phyloP scores from a whole-genome alignment of 257 asterid genomes.

The Scutellaria minor region DNA sequence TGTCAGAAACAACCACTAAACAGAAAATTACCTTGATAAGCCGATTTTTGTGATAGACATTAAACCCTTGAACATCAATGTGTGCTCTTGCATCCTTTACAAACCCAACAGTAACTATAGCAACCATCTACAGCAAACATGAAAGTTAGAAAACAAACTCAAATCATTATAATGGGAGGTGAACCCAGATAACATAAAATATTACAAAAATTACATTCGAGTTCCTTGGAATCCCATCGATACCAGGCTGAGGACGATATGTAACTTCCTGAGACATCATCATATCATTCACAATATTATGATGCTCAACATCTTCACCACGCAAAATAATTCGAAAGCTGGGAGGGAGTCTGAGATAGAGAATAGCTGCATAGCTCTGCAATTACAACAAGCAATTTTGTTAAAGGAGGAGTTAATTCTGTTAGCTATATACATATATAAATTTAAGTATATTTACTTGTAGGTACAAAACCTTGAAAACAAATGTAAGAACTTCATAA shows the following conservation, averaged over 20 bases:
- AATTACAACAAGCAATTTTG: constrained; percentile 38
- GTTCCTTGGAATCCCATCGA: constrained; percentile 70
- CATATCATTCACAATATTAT: constrained; percentile 95
- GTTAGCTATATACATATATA: not conserved
- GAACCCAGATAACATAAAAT: constrained; percentile 9
- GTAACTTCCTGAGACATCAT: constrained; percentile 91
- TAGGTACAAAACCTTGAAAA: not conserved
- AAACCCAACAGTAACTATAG: constrained; percentile 88
- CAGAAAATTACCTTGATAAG: constrained; percentile 77
- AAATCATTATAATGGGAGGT: constrained; percentile 26
- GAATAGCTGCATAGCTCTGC: constrained; percentile 95
- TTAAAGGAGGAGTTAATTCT: not conserved
- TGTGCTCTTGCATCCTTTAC: constrained; percentile 94
- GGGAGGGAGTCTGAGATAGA: constrained; percentile 87
- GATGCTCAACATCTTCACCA: constrained; percentile 93
- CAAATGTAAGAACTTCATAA: not conserved
- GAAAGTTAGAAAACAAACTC: constrained; percentile 29
- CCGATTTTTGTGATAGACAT: constrained; percentile 95
- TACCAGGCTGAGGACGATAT: constrained; percentile 88
- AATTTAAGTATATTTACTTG: not conserved
- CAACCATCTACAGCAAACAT: constrained; percentile 67
- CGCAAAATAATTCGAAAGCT: constrained; percentile 87
- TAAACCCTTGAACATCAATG: constrained; percentile 98
- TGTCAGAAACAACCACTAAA: not conserved
- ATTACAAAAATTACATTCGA: constrained; percentile 53